A percentile compares a stretch with the other conserved stretches of the same genome.
phyloP scores from a whole-genome alignment of 176 grass and related monocot genomes.

The Calamus simplicifolius region DNA sequence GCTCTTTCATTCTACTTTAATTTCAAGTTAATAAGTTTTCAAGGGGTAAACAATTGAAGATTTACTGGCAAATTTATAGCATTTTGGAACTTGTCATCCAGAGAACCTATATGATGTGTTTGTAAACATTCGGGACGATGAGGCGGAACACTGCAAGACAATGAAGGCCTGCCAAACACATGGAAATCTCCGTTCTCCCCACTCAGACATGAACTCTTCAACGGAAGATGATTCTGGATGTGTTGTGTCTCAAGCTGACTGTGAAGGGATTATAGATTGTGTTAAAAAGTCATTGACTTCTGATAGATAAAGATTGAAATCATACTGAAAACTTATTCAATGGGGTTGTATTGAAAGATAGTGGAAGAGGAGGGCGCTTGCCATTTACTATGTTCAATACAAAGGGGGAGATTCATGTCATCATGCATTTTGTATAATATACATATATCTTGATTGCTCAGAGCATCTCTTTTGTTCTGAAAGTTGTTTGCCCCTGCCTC shows the following conservation, averaged over 20 bases:
- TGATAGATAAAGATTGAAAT: not conserved
- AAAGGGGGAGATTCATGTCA: too few relatives aligned
- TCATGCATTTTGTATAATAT: too few relatives aligned
- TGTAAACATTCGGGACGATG: conserved; percentile 70
- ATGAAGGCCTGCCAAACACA: conserved; percentile 88
- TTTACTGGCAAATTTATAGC: not conserved
- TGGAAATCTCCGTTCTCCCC: conserved; percentile 70
- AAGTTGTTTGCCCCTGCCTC: too few relatives aligned
- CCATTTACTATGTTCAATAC: too few relatives aligned
- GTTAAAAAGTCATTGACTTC: conserved; percentile 32
- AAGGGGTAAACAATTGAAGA: not conserved
- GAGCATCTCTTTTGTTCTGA: too few relatives aligned
- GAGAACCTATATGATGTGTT: conserved; percentile 91
- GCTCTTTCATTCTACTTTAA: too few relatives aligned
- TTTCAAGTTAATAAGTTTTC: too few relatives aligned
- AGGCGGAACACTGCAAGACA: conserved; percentile 85
- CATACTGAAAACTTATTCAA: too few relatives aligned
- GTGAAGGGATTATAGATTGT: conserved; percentile 38
- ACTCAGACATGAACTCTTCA: conserved; percentile 25
- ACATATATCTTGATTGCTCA: too few relatives aligned
- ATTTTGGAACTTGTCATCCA: conserved; percentile 18
- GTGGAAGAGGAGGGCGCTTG: too few relatives aligned
- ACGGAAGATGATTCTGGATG: conserved; percentile 23
- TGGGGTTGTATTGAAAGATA: too few relatives aligned
- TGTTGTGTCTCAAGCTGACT: conserved; percentile 22